phyloP scores from a whole-genome alignment of 257 asterid species.

The Hygrophila difformis region DNA sequence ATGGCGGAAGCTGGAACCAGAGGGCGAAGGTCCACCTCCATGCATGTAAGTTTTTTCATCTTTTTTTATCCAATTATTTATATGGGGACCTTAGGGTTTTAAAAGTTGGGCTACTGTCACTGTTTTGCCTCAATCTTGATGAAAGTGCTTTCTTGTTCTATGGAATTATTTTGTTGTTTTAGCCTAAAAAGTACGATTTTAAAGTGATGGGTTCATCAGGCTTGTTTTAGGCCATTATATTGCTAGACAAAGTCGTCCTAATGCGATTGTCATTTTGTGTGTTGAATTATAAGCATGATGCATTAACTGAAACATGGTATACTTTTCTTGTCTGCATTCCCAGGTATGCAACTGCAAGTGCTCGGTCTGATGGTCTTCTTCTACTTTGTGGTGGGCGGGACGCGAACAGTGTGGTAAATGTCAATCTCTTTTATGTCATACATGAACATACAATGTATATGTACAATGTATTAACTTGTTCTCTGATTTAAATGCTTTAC shows the following conservation, averaged over 20 bases:
- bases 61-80: slow-evolving; percentile 1
- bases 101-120: too few species aligned
- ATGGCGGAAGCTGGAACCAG: slow-evolving; percentile 98
- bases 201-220: slow-evolving; percentile 7
- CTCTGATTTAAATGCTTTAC: too few species aligned
- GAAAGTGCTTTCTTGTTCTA: too few species aligned
- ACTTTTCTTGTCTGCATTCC: slow-evolving; percentile 10
- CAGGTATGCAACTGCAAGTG: slow-evolving; percentile 99
- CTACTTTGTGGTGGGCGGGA: slow-evolving; percentile 99
- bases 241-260: not conserved
- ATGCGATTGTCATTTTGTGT: not conserved
- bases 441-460: too few species aligned
- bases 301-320: slow-evolving; percentile 10
- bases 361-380: slow-evolving; percentile 98
- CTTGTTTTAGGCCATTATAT: not conserved
- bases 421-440: not conserved
- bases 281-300: slow-evolving; percentile 2
- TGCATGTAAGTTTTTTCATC: slow-evolving; percentile 66
- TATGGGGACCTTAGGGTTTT: too few species aligned
- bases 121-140: too few species aligned
- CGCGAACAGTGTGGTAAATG: slow-evolving; percentile 84
- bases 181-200: slow-evolving; percentile 10
- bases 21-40: slow-evolving; percentile 98
- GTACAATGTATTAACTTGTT: too few species aligned
- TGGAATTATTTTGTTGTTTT: slow-evolving; percentile 1